Conservation (phyloP, 2,329 filamentous ascomycete species). For the Paecilomyces niveus region DNA sequence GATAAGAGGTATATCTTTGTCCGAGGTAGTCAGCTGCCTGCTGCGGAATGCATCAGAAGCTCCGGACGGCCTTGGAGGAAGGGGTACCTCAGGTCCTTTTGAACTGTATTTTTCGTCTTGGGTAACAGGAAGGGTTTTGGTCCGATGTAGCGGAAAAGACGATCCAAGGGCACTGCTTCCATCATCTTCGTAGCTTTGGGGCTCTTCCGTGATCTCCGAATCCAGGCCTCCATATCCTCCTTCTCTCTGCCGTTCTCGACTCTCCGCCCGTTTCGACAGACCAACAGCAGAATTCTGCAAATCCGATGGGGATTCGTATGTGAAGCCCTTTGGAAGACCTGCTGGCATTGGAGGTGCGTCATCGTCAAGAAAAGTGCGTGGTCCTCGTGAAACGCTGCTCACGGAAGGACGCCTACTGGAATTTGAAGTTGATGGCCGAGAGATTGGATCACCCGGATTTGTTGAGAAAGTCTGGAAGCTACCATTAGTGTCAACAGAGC, state of each 20-base stretch:
- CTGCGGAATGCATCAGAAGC: slow-evolving; percentile 3
- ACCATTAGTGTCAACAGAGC: slow-evolving; percentile 28
- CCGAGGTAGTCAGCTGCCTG: slow-evolving; percentile 1
- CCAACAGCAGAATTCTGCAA: slow-evolving; percentile 16
- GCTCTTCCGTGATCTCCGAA: slow-evolving; percentile 17
- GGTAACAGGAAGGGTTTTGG: slow-evolving; percentile 8
- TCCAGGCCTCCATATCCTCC: slow-evolving; percentile 22
- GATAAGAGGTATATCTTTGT: not conserved
- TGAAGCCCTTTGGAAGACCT: slow-evolving; percentile 15
- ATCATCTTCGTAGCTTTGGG: slow-evolving; percentile 3
- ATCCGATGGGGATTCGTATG: slow-evolving; percentile 14
- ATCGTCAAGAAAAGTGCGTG: slow-evolving; percentile 21
- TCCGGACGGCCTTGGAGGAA: not conserved
- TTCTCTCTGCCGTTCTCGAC: slow-evolving; percentile 14
- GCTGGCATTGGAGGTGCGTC: slow-evolving; percentile 26
- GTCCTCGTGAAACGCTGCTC: slow-evolving; percentile 19
- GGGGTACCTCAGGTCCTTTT: not conserved
- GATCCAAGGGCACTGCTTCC: not conserved
- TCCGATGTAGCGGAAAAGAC: slow-evolving; percentile 3
- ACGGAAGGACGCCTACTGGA: slow-evolving; percentile 25
- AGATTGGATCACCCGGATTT: slow-evolving; percentile 22
- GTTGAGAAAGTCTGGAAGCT: slow-evolving; percentile 37
- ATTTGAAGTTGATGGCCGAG: slow-evolving; percentile 23
- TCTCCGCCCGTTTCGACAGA: slow-evolving; percentile 13
- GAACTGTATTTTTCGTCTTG: not conserved